phyloP scores from a whole-genome alignment of 192 early-diverging fungal species.

The Umbelopsis isabellina region DNA sequence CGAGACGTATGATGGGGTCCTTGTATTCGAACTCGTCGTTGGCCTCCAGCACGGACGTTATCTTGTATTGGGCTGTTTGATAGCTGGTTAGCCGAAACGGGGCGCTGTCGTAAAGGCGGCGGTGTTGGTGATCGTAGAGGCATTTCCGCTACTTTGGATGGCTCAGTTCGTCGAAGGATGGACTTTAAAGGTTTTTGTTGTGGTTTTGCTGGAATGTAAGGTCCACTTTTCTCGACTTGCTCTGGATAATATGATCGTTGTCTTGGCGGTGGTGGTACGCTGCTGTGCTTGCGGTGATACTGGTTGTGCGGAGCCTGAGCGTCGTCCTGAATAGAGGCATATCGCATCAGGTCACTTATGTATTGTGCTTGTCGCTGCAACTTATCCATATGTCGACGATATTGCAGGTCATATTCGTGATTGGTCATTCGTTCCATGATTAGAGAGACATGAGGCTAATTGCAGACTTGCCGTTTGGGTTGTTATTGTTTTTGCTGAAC shows the following conservation, averaged over 20 bases:
- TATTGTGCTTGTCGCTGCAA: constrained; percentile 7
- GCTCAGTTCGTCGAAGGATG: neutral
- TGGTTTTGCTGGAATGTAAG: neutral
- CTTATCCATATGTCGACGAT: constrained; percentile 13
- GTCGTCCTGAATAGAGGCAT: constrained; percentile 8
- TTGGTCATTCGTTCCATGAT: constrained; percentile 19
- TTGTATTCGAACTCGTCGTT: constrained; percentile 13
- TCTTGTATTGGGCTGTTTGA: neutral
- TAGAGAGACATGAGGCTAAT: neutral
- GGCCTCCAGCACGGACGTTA: neutral
- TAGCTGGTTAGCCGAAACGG: neutral
- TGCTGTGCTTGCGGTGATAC: neutral
- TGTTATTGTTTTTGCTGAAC: constrained; percentile 7
- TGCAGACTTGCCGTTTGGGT: neutral
- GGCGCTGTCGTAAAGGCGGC: neutral
- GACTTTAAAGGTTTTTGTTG: neutral
- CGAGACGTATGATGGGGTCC: neutral
- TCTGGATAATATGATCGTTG: neutral
- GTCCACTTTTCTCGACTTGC: neutral
- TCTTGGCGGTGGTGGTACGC: constrained; percentile 6
- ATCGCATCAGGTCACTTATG: constrained; percentile 6
- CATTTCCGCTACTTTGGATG: neutral
- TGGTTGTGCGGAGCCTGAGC: neutral
- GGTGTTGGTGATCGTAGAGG: neutral
- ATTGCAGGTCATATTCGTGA: constrained; percentile 13